Base-by-base conservation (phyloP, 2,329 filamentous ascomycete genomes). In the Colletotrichum sp. region DNA sequence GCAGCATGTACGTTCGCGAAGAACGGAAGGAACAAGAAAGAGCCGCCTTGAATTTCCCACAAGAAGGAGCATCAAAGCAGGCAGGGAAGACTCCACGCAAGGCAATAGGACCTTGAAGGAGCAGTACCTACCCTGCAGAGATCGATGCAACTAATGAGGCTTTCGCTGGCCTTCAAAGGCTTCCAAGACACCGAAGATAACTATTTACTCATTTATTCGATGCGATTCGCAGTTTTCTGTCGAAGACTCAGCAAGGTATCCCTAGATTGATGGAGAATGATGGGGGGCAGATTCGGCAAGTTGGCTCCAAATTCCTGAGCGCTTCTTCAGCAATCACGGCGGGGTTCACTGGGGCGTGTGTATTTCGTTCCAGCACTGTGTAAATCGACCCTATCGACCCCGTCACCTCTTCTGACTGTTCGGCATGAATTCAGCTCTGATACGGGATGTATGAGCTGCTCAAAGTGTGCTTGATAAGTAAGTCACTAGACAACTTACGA, bases 391-490 rank as follows among this genome's bases (percentile, higher is more conserved):
- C 14, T 0, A 9, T 9, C 6, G n/a, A 13, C 43, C 4, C 6
- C n/a, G 7, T 52, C n/a, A 13, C 43, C 43, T 21, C 43, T n/a
- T 48, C 43, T 21, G 1, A 13, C n/a, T 3, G 1, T 21, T 52
- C 0, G 43, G 10, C 21, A 0, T 21, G 5, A 21, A 52, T 12
- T 13, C n/a, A 13, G 43, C n/a, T 4, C n/a, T 52, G 43, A 7
- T 13, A 3, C n/a, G 10, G n/a, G n/a, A 21, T 21, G 43, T 4
- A 13, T 21, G 43, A 21, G n/a, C 43, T 52, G 43, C 12, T 52
- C 10, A 52, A 21, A 52, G 43, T 52, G 43, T 52, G 10, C 3
- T 52, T 6, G 10, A 52, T 52, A 13, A 52, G 12, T 52, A 13
- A 52, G 12, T 7, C 12, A 21, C 43, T 52, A 52, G 43, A 12